Base-by-base conservation (phyloP, 306 rosid genomes). In the Mucuna pruriens region DNA sequence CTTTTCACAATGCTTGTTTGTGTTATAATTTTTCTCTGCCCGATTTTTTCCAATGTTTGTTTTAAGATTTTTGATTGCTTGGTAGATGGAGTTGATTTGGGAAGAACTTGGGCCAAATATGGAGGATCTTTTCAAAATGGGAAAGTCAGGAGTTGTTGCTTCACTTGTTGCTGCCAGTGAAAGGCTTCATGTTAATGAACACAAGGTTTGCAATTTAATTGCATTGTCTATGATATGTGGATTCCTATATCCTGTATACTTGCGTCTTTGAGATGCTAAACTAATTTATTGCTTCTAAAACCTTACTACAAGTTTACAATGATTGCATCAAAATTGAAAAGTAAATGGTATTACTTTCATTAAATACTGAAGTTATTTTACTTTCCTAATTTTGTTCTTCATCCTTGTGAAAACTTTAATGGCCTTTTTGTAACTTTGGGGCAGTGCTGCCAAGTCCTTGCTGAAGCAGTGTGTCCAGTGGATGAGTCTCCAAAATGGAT, bases 131-230 rank as follows among this genome's bases (percentile, higher is more conserved):
- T 85, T 95, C 52, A 83, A 88, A 85, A 87, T 90, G 94, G 97
- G 99, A 86, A 89, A 86, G 85, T 79, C 99, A n/a, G 98, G 98
- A 77, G 97, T 93, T 77, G 89, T 92, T 76, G 97, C 97, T 81
- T 89, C 97, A 11, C 88, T 89, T 11, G 71, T 92, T 74, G 94
- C 97, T 86, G 90, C 97, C 44, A 83, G 97, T 75, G 94, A 88
- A 86, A 91, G 93, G 89, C 96, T 93, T 84, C 97, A 87, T 77
- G 34, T 78, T 76, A 89, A 89, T 16, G 98, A 93, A 81, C 84
- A 79, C 48, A 80, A 91, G 99, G 99, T 95, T 85, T 74, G 57
- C 48, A 58, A 29, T 73, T 61, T 39, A 29, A 48, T 84, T 81
- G 78, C 39, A 4, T 72, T 64, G 57, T 76, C 83, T 82, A 64